phyloP scores from a whole-genome alignment of 2,329 filamentous ascomycete genomes.

The Sporothrix globosa region DNA sequence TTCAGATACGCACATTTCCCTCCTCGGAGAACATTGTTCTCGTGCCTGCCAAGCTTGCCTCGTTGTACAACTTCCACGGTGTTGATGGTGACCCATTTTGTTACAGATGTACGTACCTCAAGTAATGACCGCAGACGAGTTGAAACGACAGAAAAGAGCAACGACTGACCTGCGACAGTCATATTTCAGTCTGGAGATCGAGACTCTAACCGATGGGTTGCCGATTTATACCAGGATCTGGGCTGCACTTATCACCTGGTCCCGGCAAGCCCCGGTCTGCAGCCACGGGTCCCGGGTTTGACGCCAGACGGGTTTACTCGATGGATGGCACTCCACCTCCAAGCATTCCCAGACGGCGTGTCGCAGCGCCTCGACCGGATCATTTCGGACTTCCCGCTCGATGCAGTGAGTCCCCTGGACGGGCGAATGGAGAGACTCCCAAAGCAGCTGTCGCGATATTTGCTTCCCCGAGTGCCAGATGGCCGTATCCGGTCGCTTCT shows the following conservation, averaged over 20 bases:
- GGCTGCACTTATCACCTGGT: slow-evolving; percentile 68
- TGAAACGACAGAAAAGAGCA: no score
- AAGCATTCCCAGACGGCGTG: slow-evolving; percentile 76
- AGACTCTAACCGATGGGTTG: slow-evolving; percentile 21
- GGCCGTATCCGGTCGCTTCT: slow-evolving; percentile 61
- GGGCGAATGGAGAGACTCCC: slow-evolving; percentile 74
- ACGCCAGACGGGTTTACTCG: slow-evolving; percentile 69
- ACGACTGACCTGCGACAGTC: slow-evolving; percentile 45
- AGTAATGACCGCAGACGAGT: no score
- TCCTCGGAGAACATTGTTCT: slow-evolving; percentile 45
- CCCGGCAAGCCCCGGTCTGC: slow-evolving; percentile 55
- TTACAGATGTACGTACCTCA: slow-evolving; percentile 52
- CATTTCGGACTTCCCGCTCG: slow-evolving; percentile 70
- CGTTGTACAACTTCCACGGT: slow-evolving; percentile 70
- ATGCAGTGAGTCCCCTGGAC: slow-evolving; percentile 55
- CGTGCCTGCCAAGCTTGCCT: slow-evolving; percentile 72
- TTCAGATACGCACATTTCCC: slow-evolving; percentile 14
- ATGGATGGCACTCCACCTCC: slow-evolving; percentile 74
- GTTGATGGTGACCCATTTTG: slow-evolving; percentile 68
- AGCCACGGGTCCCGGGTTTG: slow-evolving; percentile 64
- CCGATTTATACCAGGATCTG: slow-evolving; percentile 58
- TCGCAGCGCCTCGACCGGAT: slow-evolving; percentile 69
- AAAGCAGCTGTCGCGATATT: slow-evolving; percentile 72
- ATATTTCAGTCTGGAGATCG: slow-evolving; percentile 52
- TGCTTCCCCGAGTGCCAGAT: slow-evolving; percentile 67